Percentiles rank a stretch among this genome's conserved stretches.
Conservation (phyloP, 2,329 filamentous ascomycete genomes). For the Sclerotinia trifoliorum region DNA sequence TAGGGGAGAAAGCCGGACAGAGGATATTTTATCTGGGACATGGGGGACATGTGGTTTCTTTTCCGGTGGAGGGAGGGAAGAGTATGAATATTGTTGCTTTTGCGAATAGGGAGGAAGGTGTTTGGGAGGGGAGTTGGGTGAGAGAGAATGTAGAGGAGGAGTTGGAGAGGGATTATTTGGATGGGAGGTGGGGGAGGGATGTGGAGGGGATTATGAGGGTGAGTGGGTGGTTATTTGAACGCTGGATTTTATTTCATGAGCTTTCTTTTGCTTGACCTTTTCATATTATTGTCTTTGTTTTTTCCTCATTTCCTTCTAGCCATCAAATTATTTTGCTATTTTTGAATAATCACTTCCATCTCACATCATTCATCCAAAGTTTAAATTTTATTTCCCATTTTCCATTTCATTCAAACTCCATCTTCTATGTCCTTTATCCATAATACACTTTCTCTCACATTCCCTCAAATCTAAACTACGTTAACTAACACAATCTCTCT, state of each 20-base stretch:
- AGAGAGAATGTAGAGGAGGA: constrained; percentile 4
- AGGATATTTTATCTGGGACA: constrained; percentile 53
- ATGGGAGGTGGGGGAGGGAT: constrained; percentile 5
- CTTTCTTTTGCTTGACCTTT: not conserved
- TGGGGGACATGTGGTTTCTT: constrained; percentile 46
- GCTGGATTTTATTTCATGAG: not conserved
- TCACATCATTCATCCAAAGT: not conserved
- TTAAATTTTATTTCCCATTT: too few relatives aligned
- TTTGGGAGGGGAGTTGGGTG: constrained; percentile 37
- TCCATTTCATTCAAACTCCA: not conserved
- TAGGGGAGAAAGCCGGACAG: not conserved
- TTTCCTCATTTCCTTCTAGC: too few relatives aligned
- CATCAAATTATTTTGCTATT: too few relatives aligned
- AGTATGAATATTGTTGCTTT: constrained; percentile 53
- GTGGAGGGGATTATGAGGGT: constrained; percentile 10
- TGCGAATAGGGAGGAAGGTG: constrained; percentile 35
- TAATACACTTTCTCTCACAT: not conserved
- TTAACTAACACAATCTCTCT: not conserved
- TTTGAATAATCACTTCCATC: not conserved
- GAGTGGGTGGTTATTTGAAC: not conserved
- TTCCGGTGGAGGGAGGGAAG: constrained; percentile 48
- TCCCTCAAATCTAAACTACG: not conserved
- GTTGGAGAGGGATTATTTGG: constrained; percentile 9
- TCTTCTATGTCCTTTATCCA: not conserved
- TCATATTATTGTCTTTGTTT: not conserved